These are phyloP conservation scores for Acorus calamus DNA, from an alignment of 106 monocot genomes.

Conservation along the genomic window DNA sequence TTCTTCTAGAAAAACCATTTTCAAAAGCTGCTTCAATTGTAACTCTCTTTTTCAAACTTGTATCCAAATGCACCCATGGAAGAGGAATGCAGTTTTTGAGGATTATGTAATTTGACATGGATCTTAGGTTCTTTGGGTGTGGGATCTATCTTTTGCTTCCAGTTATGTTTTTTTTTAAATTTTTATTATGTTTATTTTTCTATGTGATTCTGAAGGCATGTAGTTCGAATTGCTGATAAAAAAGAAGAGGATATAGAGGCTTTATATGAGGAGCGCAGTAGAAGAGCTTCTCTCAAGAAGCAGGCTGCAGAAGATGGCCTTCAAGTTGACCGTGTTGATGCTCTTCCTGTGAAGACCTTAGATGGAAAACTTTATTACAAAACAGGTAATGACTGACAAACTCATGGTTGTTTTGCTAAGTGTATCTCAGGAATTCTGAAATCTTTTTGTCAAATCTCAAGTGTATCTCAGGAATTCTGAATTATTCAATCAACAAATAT, in stretches of 20 bases:
- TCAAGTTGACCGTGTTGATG: conserved; percentile 74
- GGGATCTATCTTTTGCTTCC: neutral
- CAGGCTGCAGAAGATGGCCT: conserved; percentile 23
- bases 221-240: conserved; percentile 50
- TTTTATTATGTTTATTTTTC: conserved; percentile 10
- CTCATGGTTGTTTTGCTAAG: neutral
- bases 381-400: conserved; percentile 19
- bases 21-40: neutral
- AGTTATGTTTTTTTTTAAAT: neutral
- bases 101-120: no score
- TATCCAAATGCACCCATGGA: no score
- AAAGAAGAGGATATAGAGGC: conserved; percentile 82
- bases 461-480: neutral
- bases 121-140: no score
- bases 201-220: conserved; percentile 40
- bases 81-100: no score
- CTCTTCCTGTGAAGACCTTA: conserved; percentile 81
- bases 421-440: neutral
- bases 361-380: conserved; percentile 57
- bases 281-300: conserved; percentile 29
- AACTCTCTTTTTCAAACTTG: neutral
- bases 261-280: conserved; percentile 66
- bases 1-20: no score
- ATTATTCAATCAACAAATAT: neutral
- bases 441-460: neutral